Evolutionary conservation across 331 rosid species (phyloP).

Genomic region (Cydonia oblonga): DNA sequence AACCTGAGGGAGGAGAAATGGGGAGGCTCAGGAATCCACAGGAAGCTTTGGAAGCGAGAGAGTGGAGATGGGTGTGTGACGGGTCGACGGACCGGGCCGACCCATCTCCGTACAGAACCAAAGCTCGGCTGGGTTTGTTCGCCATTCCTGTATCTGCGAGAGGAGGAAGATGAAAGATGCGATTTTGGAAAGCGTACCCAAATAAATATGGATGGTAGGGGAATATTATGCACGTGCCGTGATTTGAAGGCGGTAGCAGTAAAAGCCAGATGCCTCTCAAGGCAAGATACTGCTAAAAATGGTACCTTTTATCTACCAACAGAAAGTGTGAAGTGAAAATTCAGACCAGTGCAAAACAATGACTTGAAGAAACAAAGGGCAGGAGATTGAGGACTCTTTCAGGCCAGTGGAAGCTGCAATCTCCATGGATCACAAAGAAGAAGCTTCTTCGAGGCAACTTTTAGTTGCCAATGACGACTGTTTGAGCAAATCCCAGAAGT

Average conservation of each 20-base stretch:
- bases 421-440: neutral
- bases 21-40: conserved; percentile 70
- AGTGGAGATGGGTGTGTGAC: conserved; percentile 49
- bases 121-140: conserved; percentile 73
- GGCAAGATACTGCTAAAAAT: neutral
- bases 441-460: neutral
- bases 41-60: conserved; percentile 55
- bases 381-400: too few relatives aligned
- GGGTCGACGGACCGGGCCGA: conserved; percentile 43
- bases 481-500: neutral
- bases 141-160: conserved; percentile 40
- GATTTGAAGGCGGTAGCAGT: neutral
- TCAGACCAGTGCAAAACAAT: neutral
- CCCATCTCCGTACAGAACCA: conserved; percentile 67
- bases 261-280: neutral
- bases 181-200: neutral
- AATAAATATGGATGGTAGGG: neutral
- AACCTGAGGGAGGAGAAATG: conserved; percentile 56
- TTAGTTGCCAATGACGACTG: neutral
- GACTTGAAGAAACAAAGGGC: too few relatives aligned
- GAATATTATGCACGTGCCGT: neutral
- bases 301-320: neutral
- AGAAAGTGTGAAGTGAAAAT: neutral
- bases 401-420: too few relatives aligned
- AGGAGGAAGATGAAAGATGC: neutral